Evolutionary conservation across 148 eudicot genomes (phyloP), one percentile per base, ranked within the genome.

Genomic region (Rhododendron kiyosumense): DNA sequence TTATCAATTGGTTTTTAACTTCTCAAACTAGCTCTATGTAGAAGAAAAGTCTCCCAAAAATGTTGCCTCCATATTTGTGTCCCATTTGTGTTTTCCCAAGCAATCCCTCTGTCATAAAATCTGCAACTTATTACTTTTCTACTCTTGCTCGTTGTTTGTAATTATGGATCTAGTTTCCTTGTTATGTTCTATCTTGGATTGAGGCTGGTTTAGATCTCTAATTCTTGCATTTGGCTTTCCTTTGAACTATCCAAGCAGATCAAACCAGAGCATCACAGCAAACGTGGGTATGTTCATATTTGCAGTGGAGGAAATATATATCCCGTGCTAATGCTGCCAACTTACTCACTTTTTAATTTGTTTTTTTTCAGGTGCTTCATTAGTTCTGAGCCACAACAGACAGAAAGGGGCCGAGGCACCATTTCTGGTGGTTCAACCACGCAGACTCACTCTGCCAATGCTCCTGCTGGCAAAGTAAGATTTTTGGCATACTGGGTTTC

Each of bases 401-500:
- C 46, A 36, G 78, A 36, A 75, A 36, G 3, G 43, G 45, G 78
- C n/a, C 36, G 0, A 75, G 38, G 75, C 38, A 69, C 17, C 38
- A 69, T 3, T 28, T 28, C 7, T 69, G 36, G 13, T 28, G 75
- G 75, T 28, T 71, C 75, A 30, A 69, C 38, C 38, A 30, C 7
- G 38, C 17, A 69, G 18, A 69, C 36, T 69, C 75, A 30, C 75
- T 28, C 18, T 65, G 73, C 73, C 30, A 65, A 7, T 10, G 46
- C 13, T 34, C 79, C n/a, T 7, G 48, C 3, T 22, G 49, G 30
- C 28, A 18, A 77, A 77, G 30, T 49, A 1, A 24, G 7, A 17
- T 79, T 79, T 79, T 79, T 79, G 41, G 17, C 41, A 30, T 79
- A 79, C 38, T 20, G 38, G 82, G 63, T 79, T 79, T 79, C 82